These are phyloP conservation scores for Petunia hybrid DNA, from an alignment of 305 asterid species.

Conservation along the genomic window DNA sequence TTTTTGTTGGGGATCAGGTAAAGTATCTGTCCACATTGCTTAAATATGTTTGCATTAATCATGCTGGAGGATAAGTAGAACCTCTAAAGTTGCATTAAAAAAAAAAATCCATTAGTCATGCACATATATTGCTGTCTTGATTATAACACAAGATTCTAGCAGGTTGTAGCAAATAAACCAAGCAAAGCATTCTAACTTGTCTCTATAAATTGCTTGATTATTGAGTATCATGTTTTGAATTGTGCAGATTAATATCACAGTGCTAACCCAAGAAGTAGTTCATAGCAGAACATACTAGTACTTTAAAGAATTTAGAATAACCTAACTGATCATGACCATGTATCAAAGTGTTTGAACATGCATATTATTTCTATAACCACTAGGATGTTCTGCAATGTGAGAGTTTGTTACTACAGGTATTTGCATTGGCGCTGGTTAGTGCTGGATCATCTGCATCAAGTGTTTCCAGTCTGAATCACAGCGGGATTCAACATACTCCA, in stretches of 20 bases:
- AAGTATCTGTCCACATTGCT: neutral
- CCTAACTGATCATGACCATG: neutral
- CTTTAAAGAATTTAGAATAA: neutral
- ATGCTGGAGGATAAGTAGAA: neutral
- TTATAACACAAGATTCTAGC: too few relatives aligned
- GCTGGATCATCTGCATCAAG: slow-evolving; percentile 96
- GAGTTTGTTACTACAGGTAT: slow-evolving; percentile 49
- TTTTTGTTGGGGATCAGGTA: slow-evolving; percentile 91
- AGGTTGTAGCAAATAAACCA: too few relatives aligned
- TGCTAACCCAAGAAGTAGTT: neutral
- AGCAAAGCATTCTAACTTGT: neutral
- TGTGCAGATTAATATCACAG: too few relatives aligned
- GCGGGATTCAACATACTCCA: slow-evolving; percentile 75
- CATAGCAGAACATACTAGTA: neutral
- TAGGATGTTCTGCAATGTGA: neutral
- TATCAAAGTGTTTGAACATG: neutral
- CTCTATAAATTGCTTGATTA: neutral
- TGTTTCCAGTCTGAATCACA: slow-evolving; percentile 76
- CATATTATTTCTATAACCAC: neutral
- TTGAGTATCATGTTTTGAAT: too few relatives aligned
- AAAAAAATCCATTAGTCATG: neutral
- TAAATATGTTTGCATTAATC: neutral
- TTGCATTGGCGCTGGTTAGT: slow-evolving; percentile 78
- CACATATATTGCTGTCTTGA: neutral
- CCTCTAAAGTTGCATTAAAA: neutral